Evolutionary conservation across 345 rosid species (phyloP), one percentile per base, ranked within the genome.

Genomic region (Salix koriyanagi): DNA sequence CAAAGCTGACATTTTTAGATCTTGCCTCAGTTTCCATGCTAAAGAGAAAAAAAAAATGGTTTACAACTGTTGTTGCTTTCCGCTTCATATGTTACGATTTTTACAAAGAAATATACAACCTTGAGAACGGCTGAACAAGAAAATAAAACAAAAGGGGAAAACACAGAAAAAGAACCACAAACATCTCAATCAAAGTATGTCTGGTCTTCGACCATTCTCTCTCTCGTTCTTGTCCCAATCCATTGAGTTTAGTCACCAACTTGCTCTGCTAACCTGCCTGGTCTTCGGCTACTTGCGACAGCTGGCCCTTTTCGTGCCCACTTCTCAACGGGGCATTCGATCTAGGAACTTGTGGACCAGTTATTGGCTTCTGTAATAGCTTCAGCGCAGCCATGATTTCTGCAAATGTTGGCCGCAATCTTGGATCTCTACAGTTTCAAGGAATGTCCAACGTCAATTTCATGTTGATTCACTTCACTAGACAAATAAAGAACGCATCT

Each of bases 311-410:
- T 62, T 83, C 67, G 5, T 36, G 72, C 64, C 42, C 70, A 28
- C 41, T 52, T 77, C 83, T 71, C 60, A 26, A 69, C 28, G 76
- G 58, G n/a, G 74, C 28, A 76, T 54, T 76, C 60, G 86, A 83
- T 82, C 97, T 84, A 1, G 85, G 86, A 41, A 66, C 85, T 64
- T 82, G 87, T 41, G 87, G 28, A 70, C 82, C 78, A 58, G 86
- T 78, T 75, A 88, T 54, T 19, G 96, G 93, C 84, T 86, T 92
- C 87, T 92, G 97, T 84, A 91, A 81, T n/a, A 94, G 95, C 87
- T 88, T 92, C 87, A 94, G 79, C 58, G 88, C 91, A 70, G 90
- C 89, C 95, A 94, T 90, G 72, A 94, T 94, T 86, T 92, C 97
- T 15, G 86, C 87, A 82, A 94, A 94, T 68, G 97, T 84, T 26